A percentile compares a stretch with the other conserved stretches of the same genome.
phyloP scores from a whole-genome alignment of 805 yeast genomes.

The Starmera pachycereana region DNA sequence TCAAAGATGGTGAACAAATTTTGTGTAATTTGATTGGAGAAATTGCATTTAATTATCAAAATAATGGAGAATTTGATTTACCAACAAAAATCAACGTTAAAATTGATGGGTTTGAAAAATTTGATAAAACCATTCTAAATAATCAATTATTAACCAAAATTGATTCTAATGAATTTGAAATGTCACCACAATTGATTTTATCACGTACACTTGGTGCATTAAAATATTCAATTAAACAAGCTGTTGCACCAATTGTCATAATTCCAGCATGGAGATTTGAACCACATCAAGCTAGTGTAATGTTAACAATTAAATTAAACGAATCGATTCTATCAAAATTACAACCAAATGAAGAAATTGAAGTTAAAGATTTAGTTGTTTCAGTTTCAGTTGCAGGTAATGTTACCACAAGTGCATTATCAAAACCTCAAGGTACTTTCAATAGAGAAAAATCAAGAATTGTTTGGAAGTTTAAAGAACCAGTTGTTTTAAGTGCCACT shows the following conservation, averaged over 20 bases:
- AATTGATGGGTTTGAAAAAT: constrained; percentile 29
- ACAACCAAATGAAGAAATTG: constrained; percentile 25
- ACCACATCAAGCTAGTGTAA: constrained; percentile 73
- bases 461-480: constrained; percentile 63
- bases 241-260: constrained; percentile 56
- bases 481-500: constrained; percentile 24
- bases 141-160: constrained; percentile 41
- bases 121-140: constrained; percentile 41
- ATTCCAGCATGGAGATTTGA: constrained; percentile 89
- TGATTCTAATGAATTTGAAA: constrained; percentile 30
- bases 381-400: constrained; percentile 47
- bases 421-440: constrained; percentile 89
- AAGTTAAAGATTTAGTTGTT: constrained; percentile 28
- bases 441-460: constrained; percentile 78
- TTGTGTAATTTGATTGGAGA: constrained; percentile 72
- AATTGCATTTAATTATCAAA: constrained; percentile 64
- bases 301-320: constrained; percentile 55
- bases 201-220: constrained; percentile 71
- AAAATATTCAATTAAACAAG: constrained; percentile 52
- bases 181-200: constrained; percentile 39
- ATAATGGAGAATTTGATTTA: constrained; percentile 19
- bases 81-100: constrained; percentile 35
- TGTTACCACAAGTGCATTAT: constrained; percentile 56
- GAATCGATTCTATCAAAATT: constrained; percentile 31
- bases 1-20: constrained; percentile 52